Evolutionary conservation across 306 rosid genomes (phyloP), one percentile per base, ranked within the genome.

Genomic region (Begonia masoniana): DNA sequence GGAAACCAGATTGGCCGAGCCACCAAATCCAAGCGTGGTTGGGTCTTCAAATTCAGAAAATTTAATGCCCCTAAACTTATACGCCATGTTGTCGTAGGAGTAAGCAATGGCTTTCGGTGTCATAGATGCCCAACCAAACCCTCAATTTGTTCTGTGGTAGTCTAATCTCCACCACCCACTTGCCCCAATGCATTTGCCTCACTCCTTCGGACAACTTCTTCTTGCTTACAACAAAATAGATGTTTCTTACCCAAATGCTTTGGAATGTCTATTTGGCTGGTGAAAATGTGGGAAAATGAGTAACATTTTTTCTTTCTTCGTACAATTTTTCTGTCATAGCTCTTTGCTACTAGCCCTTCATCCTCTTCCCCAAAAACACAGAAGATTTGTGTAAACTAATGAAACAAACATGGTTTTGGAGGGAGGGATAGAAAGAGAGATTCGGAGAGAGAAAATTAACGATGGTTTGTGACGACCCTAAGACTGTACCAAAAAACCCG

Each of bases 141-240:
- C 99, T 73, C 96, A 86, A 77, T 68, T 96, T 75, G 72, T 91
- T 91, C 72, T 91, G 99, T 8, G 99, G 99, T 14, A 91, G 88
- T 52, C 99, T 68, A 39, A 91, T 91, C 55, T 91, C 99, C 0
- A 96, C 99, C 0, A 91, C 99, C 99, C 99, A 91, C 74, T 91
- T 91, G 13, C 96, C 99, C 99, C 99, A 91, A 58, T 91, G 93
- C 58, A 96, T 91, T 92, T 91, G 96, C 14, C 99, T 81, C 71
- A 91, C 99, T 55, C 99, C 99, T 62, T 96, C 86, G 84, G 86
- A 91, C 0, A 78, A 76, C 55, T 91, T 91, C 39, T 91, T 83
- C 84, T 84, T 86, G 53, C 13, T n/a, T 11, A 87, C 75, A 39
- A 36, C 63, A 16, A 50, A 35, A 49, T 58, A 48, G 10, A 61